Evolutionary conservation across 768 basidiomycete species (phyloP).

Genomic region (Macrolepiota albuminosa): DNA sequence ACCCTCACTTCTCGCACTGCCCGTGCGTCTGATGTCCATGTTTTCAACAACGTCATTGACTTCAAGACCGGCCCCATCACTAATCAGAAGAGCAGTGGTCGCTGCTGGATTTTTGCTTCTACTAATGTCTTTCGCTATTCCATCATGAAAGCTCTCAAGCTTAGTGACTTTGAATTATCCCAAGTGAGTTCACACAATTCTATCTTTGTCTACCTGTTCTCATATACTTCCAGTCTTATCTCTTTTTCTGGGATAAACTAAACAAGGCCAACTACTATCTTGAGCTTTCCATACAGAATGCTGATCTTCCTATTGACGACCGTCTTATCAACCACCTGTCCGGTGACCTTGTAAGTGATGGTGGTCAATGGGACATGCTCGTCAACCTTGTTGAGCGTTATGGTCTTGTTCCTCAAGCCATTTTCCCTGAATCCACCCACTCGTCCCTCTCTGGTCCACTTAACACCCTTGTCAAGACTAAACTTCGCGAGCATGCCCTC

Average conservation of each 20-base stretch:
- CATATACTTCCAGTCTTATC: conserved; percentile 57
- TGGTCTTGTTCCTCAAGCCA: conserved; percentile 78
- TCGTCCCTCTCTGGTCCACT: conserved; percentile 71
- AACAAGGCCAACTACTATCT: conserved; percentile 93
- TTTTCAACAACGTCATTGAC: conserved; percentile 80
- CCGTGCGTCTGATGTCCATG: conserved; percentile 58
- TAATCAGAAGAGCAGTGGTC: conserved; percentile 81
- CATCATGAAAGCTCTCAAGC: conserved; percentile 79
- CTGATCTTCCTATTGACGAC: conserved; percentile 75
- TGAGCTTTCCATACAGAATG: conserved; percentile 79
- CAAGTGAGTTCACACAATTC: conserved; percentile 45
- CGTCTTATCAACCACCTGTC: conserved; percentile 78
- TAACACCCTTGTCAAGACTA: conserved; percentile 79
- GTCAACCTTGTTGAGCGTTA: conserved; percentile 61
- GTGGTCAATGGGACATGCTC: conserved; percentile 95
- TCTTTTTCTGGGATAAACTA: conserved; percentile 96
- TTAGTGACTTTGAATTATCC: conserved; percentile 88
- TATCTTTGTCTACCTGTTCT: background rate
- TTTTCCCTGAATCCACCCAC: conserved; percentile 83
- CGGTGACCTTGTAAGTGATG: conserved; percentile 77
- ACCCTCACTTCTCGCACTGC: conserved; percentile 63
- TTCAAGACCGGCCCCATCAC: conserved; percentile 83
- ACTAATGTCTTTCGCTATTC: conserved; percentile 83
- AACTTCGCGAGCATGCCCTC: conserved; percentile 88
- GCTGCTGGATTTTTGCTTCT: conserved; percentile 96